Evolutionary conservation across 169 alveolate species (phyloP), one percentile per base, ranked within the genome.

Genomic region (Eimeria falciformis): DNA sequence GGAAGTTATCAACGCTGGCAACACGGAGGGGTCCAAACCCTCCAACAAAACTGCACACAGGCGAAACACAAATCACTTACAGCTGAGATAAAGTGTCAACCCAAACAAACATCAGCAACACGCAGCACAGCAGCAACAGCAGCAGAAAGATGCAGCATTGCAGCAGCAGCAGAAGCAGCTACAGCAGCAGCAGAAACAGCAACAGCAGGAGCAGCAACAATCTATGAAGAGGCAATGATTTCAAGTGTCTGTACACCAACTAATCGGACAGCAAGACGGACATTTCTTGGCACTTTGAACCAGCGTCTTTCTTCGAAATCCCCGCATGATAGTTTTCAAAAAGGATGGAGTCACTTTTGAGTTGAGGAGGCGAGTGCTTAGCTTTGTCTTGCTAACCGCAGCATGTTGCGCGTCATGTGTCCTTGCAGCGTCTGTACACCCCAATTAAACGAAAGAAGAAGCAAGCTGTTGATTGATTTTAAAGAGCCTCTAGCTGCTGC

Each of bases 381-480:
- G 65, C 65, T 58, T 55, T n/a, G 40, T 82, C 55, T 45, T 29
- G 79, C 79, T 37, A 6, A 82, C 91, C 7, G 55, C 50, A 18
- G 65, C 56, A 78, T 82, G 91, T 21, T 82, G 91, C 79, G 18
- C 14, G 46, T 82, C 91, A 23, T 82, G 33, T 18, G 66, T 11
- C 23, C 37, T 50, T 9, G 91, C 91, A 5, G 91, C 53, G 40
- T 82, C 91, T 82, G 91, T 17, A 18, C 7, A 6, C 9, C 9
- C 27, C 5, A 40, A 18, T n/a, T 21, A 62, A n/a, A 62, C 1
- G 1, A n/a, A 62, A n/a, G n/a, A n/a, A n/a, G n/a, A n/a, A n/a
- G n/a, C n/a, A n/a, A n/a, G n/a, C n/a, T n/a, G n/a, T n/a, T n/a
- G n/a, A n/a, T n/a, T n/a, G 40, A 33, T 33, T 0, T 33, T 33